Base-by-base conservation (phyloP, 306 rosid species). In the Medicago ruthenica region DNA sequence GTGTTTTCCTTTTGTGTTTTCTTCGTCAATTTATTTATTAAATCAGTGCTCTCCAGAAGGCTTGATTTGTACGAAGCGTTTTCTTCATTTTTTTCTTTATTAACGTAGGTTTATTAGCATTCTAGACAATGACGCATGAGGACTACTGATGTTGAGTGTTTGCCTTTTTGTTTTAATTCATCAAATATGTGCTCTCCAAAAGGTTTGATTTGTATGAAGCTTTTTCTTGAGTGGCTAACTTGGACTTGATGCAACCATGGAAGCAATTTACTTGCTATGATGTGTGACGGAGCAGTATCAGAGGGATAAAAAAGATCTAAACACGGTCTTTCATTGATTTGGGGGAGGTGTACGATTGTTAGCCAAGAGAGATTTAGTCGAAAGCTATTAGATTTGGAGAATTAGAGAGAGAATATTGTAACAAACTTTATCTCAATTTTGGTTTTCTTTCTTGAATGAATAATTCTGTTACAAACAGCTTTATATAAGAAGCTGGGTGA, bases 171-270 rank as follows among this genome's bases (percentile, higher is more conserved):
- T 44, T 55, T 44, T 40, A 27, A n/a, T 70, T 61, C 54, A 13
- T 67, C 57, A 65, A 73, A 53, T 48, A 16, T 8, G 61, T 71
- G 16, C 42, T 67, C 59, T 67, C 44, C 9, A 20, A 15, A 66
- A 44, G 40, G 39, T 70, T 63, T 76, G 41, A 47, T 65, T 70
- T 51, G 51, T 11, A n/a, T 66, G 45, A 18, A 72, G 50, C 51
- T n/a, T 71, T 63, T 48, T 20, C 44, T 55, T 77, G 22, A 12
- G 51, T 39, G 41, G 75, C 65, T 60, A 51, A 63, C 70, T 67
- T 13, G 18, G 63, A 54, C 39, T 20, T 24, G 57, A 10, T 24
- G 12, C 13, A 17, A 53, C 24, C 63, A 57, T 57, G 36, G 15
- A 22, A 8, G 34, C 15, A 9, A 20, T 18, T 20, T n/a, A n/a